Base-by-base conservation (phyloP, 2,329 filamentous ascomycete species). In the Penicillium sp. region DNA sequence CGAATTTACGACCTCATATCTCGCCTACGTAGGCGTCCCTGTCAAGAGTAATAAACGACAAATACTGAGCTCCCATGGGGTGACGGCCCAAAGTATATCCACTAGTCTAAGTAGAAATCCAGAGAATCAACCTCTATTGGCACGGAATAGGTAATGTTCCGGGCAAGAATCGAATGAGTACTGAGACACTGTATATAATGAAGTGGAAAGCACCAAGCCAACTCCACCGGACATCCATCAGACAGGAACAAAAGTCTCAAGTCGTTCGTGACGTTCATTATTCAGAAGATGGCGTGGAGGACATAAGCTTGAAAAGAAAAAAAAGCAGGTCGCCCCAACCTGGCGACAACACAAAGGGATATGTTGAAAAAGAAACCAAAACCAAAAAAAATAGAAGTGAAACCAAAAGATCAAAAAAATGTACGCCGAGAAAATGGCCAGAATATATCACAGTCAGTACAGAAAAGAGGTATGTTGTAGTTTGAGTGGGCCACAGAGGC, bases 181-280 rank as follows among this genome's bases (percentile, higher is more conserved):
- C 46, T 57, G 43, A 46, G 52, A 58, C 33, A 62, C 55, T 61
- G 60, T 57, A 58, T 64, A 64, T 57, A 62, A 52, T 44, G 47
- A 59, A 58, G 44, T 44, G 49, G 46, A 47, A 57, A 50, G 48
- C 48, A 53, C 27, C 40, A 47, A 51, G 44, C 39, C 44, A 48
- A 47, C 48, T 50, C 51, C 53, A 60, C 50, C 16, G 21, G 44
- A 23, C 50, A 44, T 50, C 40, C 54, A 54, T 47, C 52, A 25
- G 49, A 56, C 47, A 59, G 43, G 33, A 54, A 57, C 31, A 40
- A 29, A 38, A 50, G 38, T 36, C 49, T 45, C 44, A 53, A 54
- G 51, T 57, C 54, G 45, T 45, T 66, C 64, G 53, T 66, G 55
- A 62, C 46, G 59, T 50, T 65, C 64, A 64, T 66, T 62, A 65